Evolutionary conservation across 164 flowering plant genomes (phyloP), one percentile per base, ranked within the genome.

Genomic region (Annona cherimola): DNA sequence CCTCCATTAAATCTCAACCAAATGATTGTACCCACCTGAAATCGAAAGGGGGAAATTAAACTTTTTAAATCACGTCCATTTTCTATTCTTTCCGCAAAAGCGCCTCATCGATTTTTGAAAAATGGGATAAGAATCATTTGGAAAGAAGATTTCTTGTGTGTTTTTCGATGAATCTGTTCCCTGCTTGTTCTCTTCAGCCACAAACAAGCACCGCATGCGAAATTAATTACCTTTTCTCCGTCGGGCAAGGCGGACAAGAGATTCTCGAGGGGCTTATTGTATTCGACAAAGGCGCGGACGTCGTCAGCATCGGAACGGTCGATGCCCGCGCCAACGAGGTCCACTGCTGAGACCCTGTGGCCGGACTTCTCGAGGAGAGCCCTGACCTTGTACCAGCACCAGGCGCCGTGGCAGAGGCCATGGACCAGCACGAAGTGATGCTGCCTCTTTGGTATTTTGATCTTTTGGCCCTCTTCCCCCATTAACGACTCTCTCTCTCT

Each of bases 311-410:
- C 84, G 14, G 88, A 57, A 0, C 45, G 77, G 70, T 90, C 89
- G 16, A 80, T 76, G 11, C 91, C 91, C 42, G 89, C 78, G 46
- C 82, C 69, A 66, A 82, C 86, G 70, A 91, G 95, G 75, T 93
- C 97, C 18, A 90, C 12, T 63, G 92, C 88, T 0, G 95, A 54
- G 26, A 90, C 95, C 42, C 66, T 82, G 75, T 76, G 82, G 67
- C 98, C 98, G 1, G 86, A 84, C 54, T 71, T 82, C 87, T 91
- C 91, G 85, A 93, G 71, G 2, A 88, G 84, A 41, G 81, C 69
- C 63, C 81, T 61, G 74, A 90, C 73, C 72, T 86, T 91, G 87
- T 88, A 94, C 98, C 98, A 94, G 79, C 98, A 91, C 98, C 98
- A 94, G 0, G 74, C 87, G 63, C 97, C 98, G 7, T 84, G 86